Evolutionary conservation across 1,284 basidiomycete species (phyloP), one percentile per base, ranked within the genome.

Genomic region (Exobasidium cylindrosporum): DNA sequence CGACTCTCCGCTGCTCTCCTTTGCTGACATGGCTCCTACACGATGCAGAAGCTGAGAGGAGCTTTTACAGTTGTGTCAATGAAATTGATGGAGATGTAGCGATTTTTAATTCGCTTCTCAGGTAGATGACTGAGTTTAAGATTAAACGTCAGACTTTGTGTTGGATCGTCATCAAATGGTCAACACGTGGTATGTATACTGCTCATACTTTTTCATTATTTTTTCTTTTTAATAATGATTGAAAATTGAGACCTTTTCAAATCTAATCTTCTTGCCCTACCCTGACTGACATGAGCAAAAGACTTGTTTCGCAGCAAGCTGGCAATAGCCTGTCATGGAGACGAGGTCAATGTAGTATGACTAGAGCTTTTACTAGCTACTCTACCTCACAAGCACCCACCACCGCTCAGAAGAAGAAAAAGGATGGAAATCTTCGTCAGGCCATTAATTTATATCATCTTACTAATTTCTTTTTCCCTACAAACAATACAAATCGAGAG

Each of bases 361-460:
- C 26, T 24, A 14, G 47, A 5, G 17, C n/a, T 24, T 50, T 50
- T 13, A 21, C 47, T 6, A 14, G n/a, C n/a, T 50, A 14, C 4
- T 50, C 47, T 4, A 4, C 47, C n/a, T 6, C 26, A 4, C 47
- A 50, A 50, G 47, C 5, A 24, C 35, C 35, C 35, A 23, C n/a
- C 17, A 23, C 17, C 11, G 14, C 26, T 50, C 17, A 7, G 31
- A 49, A 49, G 26, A 60, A 35, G 53, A 54, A 24, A 21, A 47
- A 68, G 43, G 72, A 78, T 53, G 62, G 62, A 10, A 57, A 69
- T 10, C 63, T 79, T 26, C 68, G 76, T 50, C 63, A 65, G 24
- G 77, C 77, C 1, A 68, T 79, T 40, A 64, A 74, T 49, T 68
- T 79, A 54, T 79, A 78, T 61, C 77, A 79, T 57, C 58, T 76